These are phyloP conservation scores for Trapa incisa DNA, from an alignment of 345 rosid species.

Conservation along the genomic window DNA sequence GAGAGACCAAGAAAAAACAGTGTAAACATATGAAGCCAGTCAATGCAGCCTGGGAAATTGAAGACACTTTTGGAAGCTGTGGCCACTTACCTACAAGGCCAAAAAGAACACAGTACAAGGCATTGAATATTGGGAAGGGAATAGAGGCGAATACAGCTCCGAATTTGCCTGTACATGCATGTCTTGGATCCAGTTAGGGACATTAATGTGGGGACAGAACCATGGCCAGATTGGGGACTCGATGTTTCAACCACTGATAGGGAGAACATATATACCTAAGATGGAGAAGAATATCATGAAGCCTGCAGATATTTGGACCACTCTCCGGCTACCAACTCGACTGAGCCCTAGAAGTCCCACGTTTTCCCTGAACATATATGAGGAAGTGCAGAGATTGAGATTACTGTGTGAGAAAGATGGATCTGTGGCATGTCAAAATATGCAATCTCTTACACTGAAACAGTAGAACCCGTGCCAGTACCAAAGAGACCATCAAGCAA, in stretches of 20 bases:
- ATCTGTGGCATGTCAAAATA: neutral
- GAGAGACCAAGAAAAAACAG: neutral
- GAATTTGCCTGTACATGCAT: conserved; percentile 55
- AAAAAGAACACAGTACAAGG: conserved; percentile 71
- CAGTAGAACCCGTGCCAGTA: conserved; percentile 84
- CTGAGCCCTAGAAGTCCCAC: conserved; percentile 90
- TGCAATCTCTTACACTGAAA: conserved; percentile 55
- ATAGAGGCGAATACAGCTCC: conserved; percentile 97
- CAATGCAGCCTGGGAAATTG: neutral
- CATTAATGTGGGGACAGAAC: too few species aligned
- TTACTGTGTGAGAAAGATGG: neutral
- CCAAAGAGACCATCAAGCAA: conserved; percentile 92
- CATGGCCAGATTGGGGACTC: neutral
- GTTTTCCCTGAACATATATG: conserved; percentile 54
- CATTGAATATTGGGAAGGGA: conserved; percentile 86
- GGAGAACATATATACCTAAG: conserved; percentile 32
- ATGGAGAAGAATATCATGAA: conserved; percentile 93
- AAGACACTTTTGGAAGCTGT: neutral
- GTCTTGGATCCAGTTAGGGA: neutral
- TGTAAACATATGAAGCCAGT: neutral
- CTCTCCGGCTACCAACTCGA: conserved; percentile 96
- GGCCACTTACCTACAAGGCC: conserved; percentile 63
- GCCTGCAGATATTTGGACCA: conserved; percentile 88
- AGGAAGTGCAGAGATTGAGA: conserved; percentile 1
- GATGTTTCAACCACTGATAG: neutral